Base-by-base conservation (phyloP, 2,329 filamentous ascomycete species). In the Chaetomium olivaceum region DNA sequence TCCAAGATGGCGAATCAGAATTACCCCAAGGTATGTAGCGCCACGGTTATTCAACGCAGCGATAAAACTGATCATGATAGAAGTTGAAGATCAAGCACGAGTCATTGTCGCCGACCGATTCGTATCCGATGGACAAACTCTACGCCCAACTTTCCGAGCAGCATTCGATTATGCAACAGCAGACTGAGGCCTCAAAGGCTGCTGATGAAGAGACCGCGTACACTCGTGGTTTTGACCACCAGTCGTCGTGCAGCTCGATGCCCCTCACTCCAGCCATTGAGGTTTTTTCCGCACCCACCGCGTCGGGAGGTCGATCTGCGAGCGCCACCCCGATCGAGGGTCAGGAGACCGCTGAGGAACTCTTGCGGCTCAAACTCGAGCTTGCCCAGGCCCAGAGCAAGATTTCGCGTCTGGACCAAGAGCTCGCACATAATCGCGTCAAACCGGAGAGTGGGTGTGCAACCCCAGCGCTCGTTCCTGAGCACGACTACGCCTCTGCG, bases 71-170 rank as follows among this genome's bases (percentile, higher is more conserved):
- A 78, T 71, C 43, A 70, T 74, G 72, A 73, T 75, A 81, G 79
- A 82, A 81, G 77, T 77, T 80, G 71, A 81, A 85, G 79, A 75
- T 79, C 59, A 81, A 73, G 67, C 80, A 83, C 70, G 81, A 84
- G 39, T 54, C 73, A 3, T 71, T 75, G 11, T 73, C 75, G 9
- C 69, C 75, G 12, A 68, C 73, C 56, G 82, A 83, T 50, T 69
- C 77, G 33, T 84, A 82, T 63, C 81, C 83, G 9, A 87, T 93
- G 82, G 91, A 95, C 72, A 88, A 88, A 66, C 85, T 93, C 60
- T 80, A 93, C 69, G 86, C 89, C 63, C 90, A 89, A 74, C 82
- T 94, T 57, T 86, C 87, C n/a, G 88, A 93, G 75, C 89, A 92
- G 73, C 86, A 89, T 73, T 80, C 80, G 52, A 75, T 82, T n/a